Evolutionary conservation across 2,329 filamentous ascomycete species (phyloP).

Genomic region (Fusarium solani-melongenae): DNA sequence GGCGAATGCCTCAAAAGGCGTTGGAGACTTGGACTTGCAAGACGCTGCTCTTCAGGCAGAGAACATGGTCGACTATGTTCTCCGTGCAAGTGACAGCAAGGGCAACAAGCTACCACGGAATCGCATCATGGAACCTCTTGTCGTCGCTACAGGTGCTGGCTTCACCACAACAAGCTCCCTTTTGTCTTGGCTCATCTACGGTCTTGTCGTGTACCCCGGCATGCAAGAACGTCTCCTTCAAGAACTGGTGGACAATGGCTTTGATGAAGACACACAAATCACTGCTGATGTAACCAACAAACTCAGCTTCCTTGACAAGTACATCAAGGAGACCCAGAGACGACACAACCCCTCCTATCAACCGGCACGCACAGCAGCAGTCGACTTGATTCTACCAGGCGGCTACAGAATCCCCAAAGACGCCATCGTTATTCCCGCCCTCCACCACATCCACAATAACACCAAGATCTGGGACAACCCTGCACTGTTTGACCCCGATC

Average conservation of each 20-base stretch:
- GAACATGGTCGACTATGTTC: constrained; percentile 60
- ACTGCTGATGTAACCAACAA: constrained; percentile 59
- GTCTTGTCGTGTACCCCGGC: constrained; percentile 62
- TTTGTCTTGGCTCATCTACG: constrained; percentile 68
- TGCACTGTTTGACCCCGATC: constrained; percentile 66
- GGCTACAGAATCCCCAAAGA: constrained; percentile 67
- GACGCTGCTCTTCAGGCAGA: constrained; percentile 62
- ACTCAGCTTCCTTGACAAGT: constrained; percentile 65
- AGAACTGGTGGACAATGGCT: constrained; percentile 64
- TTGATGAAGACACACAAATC: constrained; percentile 55
- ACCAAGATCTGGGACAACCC: constrained; percentile 68
- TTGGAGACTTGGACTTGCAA: constrained; percentile 55
- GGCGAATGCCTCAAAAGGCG: constrained; percentile 49
- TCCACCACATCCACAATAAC: constrained; percentile 66
- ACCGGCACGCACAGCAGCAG: constrained; percentile 66
- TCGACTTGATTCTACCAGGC: constrained; percentile 67
- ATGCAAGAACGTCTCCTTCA: constrained; percentile 68
- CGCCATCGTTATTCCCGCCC: constrained; percentile 63
- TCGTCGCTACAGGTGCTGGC: constrained; percentile 67
- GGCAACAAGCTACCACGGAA: constrained; percentile 63
- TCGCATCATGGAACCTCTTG: constrained; percentile 47
- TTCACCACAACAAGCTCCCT: constrained; percentile 71
- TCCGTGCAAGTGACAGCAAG: constrained; percentile 64
- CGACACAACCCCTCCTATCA: constrained; percentile 71
- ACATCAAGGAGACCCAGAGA: constrained; percentile 70